These are phyloP conservation scores for Favolaschia claudopus DNA, from an alignment of 768 basidiomycete species.

Conservation along the genomic window DNA sequence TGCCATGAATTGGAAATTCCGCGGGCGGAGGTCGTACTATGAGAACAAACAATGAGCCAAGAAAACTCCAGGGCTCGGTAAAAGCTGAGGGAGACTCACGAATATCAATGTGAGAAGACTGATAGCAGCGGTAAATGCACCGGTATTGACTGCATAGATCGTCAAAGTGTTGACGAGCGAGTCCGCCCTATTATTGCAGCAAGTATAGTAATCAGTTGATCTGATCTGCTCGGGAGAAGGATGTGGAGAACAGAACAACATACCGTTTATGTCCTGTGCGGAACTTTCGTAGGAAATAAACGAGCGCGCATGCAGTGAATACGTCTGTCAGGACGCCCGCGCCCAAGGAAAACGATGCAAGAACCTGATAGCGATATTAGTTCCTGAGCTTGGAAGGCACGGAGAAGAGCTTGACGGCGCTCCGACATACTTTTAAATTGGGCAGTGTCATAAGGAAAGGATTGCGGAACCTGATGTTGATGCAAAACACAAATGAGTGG, in stretches of 20 bases:
- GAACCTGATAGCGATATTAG: constrained; percentile 38
- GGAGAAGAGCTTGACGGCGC: neutral
- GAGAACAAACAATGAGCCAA: neutral
- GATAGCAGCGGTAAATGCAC: constrained; percentile 49
- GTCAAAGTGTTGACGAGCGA: constrained; percentile 63
- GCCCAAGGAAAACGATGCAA: constrained; percentile 58
- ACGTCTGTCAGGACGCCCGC: constrained; percentile 60
- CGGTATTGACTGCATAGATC: constrained; percentile 70
- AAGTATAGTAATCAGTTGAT: neutral
- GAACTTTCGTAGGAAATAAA: constrained; percentile 61
- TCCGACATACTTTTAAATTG: constrained; percentile 47
- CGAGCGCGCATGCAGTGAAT: constrained; percentile 57
- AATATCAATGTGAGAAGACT: constrained; percentile 49
- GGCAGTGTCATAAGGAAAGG: constrained; percentile 38
- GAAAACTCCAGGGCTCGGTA: neutral
- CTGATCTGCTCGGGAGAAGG: neutral
- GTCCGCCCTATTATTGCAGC: constrained; percentile 51
- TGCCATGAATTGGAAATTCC: constrained; percentile 62
- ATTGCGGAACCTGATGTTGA: constrained; percentile 40
- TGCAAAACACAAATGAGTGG: neutral
- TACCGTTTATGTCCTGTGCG: constrained; percentile 56
- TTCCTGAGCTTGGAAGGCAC: neutral
- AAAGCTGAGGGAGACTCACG: constrained; percentile 30
- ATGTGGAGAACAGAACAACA: neutral
- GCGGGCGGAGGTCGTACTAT: constrained; percentile 61